Percentiles rank a stretch among this genome's conserved stretches.
phyloP scores from a whole-genome alignment of 768 basidiomycete species.

The Suillus cothurnatus region DNA sequence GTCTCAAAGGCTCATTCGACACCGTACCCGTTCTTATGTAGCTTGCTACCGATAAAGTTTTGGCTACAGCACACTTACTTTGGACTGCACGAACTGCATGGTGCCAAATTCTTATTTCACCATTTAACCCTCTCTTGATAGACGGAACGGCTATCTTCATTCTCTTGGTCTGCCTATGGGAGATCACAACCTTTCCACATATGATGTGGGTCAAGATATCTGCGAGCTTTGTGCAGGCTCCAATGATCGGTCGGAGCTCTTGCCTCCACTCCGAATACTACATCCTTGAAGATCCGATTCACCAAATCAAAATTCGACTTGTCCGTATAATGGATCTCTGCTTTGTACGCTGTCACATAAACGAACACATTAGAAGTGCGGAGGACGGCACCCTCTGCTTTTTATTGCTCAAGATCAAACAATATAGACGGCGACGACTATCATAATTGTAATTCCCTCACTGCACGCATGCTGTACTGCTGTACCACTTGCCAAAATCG shows the following conservation, averaged over 20 bases:
- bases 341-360: too few relatives aligned
- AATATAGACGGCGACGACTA: not conserved
- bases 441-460: not conserved
- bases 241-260: too few relatives aligned
- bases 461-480: too few relatives aligned
- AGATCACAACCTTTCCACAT: not conserved
- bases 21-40: not conserved
- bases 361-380: not conserved
- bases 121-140: too few relatives aligned
- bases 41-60: not conserved
- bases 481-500: too few relatives aligned
- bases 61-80: not conserved
- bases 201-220: too few relatives aligned
- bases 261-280: not conserved
- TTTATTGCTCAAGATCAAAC: not conserved
- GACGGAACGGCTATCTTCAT: too few relatives aligned
- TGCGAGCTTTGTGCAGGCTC: too few relatives aligned
- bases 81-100: not conserved
- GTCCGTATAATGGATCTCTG: not conserved
- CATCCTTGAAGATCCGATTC: not conserved
- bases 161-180: not conserved
- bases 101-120: not conserved
- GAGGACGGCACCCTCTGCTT: not conserved
- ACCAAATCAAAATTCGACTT: not conserved
- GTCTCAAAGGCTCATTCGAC: not conserved